Percentiles rank a stretch among this genome's conserved stretches.
phyloP scores from a whole-genome alignment of 1,139 yeast species.

The Blastobotrys illinoisensis region DNA sequence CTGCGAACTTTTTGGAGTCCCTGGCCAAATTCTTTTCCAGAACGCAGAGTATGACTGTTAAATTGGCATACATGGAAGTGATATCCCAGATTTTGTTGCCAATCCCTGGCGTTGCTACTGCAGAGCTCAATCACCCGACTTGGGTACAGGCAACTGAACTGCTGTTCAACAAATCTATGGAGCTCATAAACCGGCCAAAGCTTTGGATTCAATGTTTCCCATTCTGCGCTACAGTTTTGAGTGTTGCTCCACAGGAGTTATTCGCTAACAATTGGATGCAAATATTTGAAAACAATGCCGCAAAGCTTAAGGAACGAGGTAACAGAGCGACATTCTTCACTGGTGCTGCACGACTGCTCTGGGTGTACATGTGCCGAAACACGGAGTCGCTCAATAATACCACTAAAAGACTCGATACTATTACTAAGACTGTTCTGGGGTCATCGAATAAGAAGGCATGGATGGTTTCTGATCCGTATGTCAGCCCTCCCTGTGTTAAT shows the following conservation, averaged over 20 bases:
- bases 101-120: conserved; percentile 78
- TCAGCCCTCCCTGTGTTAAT: conserved; percentile 64
- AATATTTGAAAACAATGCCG: conserved; percentile 47
- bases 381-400: conserved; percentile 87
- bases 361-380: conserved; percentile 86
- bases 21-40: conserved; percentile 73
- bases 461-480: conserved; percentile 51
- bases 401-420: conserved; percentile 55
- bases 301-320: conserved; percentile 43
- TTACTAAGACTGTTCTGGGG: conserved; percentile 53
- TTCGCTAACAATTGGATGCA: conserved; percentile 73
- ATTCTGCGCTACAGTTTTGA: conserved; percentile 64
- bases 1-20: conserved; percentile 82
- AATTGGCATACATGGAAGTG: conserved; percentile 79
- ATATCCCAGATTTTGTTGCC: conserved; percentile 70
- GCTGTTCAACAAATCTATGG: conserved; percentile 51
- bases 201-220: conserved; percentile 72
- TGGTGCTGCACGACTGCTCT: conserved; percentile 65
- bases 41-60: conserved; percentile 56
- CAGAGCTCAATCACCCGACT: conserved; percentile 92
- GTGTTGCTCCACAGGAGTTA: conserved; percentile 75
- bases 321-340: conserved; percentile 48
- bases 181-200: conserved; percentile 41
- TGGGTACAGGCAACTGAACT: conserved; percentile 80
- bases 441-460: conserved; percentile 54